phyloP scores from a whole-genome alignment of 176 grass and related monocot genomes.

The Avena eriantha region DNA sequence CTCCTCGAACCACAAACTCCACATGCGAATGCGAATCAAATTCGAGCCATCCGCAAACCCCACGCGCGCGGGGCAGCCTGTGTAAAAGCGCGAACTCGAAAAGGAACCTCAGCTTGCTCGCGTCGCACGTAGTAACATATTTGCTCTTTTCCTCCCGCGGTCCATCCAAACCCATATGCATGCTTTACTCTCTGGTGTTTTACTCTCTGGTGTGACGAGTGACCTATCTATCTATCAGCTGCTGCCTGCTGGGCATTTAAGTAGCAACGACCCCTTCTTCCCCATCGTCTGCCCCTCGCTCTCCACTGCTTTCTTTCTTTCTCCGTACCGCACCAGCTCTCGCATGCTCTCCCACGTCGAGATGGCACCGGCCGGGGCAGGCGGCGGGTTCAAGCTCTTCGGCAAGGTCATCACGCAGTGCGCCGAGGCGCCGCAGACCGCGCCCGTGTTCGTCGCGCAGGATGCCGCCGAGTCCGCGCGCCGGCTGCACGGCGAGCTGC shows the following conservation, averaged over 20 bases:
- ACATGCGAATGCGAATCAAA: constrained; percentile 35
- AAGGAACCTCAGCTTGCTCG: neutral
- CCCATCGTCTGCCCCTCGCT: neutral
- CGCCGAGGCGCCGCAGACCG: neutral
- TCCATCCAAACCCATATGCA: neutral
- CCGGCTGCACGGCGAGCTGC: neutral
- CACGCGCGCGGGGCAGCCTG: neutral
- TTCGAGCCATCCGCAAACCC: neutral
- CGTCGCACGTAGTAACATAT: constrained; percentile 14
- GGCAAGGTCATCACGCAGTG: constrained; percentile 68
- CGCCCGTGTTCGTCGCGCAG: neutral
- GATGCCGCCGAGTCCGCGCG: neutral
- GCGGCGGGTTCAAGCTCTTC: constrained; percentile 65
- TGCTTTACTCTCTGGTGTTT: constrained; percentile 1
- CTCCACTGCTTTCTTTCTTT: neutral
- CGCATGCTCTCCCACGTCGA: constrained; percentile 59
- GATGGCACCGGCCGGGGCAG: constrained; percentile 43
- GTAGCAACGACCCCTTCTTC: constrained; percentile 38
- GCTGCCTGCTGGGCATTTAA: constrained; percentile 57
- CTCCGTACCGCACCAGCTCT: neutral
- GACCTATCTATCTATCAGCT: neutral
- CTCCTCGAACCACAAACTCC: constrained; percentile 51
- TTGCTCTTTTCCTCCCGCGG: neutral
- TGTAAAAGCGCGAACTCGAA: neutral
- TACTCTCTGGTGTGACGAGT: neutral